Conservation (phyloP, 441 rosid species). For the Erysimum cheiri region DNA sequence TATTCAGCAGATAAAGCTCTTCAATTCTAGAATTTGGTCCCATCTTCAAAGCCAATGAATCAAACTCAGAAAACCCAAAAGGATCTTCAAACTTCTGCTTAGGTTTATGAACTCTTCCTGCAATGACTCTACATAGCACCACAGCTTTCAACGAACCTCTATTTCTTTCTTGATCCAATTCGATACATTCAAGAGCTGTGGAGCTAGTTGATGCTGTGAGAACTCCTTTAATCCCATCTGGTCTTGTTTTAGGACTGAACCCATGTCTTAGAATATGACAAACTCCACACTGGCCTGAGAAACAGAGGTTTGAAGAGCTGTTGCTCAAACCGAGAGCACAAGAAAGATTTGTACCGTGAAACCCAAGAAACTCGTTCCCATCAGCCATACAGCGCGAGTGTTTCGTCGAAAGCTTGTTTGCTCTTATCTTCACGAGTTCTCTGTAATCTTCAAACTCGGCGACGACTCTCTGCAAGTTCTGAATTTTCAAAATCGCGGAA, state of each 20-base stretch:
- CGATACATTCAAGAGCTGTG: constrained; percentile 53
- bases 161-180: constrained; percentile 22
- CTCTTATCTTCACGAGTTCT: constrained; percentile 59
- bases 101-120: constrained; percentile 69
- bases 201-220: constrained; percentile 59
- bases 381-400: constrained; percentile 77
- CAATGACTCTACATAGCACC: constrained; percentile 71
- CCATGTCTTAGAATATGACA: constrained; percentile 65
- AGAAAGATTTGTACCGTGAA: constrained; percentile 56
- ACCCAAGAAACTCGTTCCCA: constrained; percentile 77
- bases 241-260: constrained; percentile 45
- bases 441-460: constrained; percentile 67
- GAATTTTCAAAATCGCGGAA: constrained; percentile 55
- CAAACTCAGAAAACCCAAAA: constrained; percentile 54
- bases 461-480: constrained; percentile 55
- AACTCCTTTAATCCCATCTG: constrained; percentile 49
- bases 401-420: constrained; percentile 54
- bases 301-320: constrained; percentile 53
- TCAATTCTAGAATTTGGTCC: constrained; percentile 51
- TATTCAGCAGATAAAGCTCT: constrained; percentile 61
- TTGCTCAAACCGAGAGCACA: constrained; percentile 54
- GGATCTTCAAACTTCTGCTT: constrained; percentile 50
- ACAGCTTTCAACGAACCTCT: constrained; percentile 44
- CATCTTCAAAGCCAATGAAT: constrained; percentile 66
- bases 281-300: constrained; percentile 52